These are phyloP conservation scores for Boletus subcaerulescens DNA, from an alignment of 768 basidiomycete genomes.

Conservation along the genomic window DNA sequence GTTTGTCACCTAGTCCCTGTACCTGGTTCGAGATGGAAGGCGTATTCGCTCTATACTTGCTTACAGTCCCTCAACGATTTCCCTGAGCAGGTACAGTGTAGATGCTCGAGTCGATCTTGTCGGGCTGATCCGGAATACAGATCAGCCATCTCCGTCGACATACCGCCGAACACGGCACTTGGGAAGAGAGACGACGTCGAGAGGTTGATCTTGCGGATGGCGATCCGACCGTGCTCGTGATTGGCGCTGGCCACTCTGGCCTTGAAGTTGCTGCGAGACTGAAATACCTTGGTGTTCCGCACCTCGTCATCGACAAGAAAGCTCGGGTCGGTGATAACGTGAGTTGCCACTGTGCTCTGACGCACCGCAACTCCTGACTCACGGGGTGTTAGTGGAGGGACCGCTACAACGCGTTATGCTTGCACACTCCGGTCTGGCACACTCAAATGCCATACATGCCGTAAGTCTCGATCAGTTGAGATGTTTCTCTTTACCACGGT, in stretches of 20 bases:
- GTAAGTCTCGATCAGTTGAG: conserved; percentile 28
- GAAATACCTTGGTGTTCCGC: conserved; percentile 52
- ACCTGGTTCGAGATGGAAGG: conserved; percentile 50
- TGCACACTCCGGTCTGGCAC: conserved; percentile 54
- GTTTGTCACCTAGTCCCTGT: conserved; percentile 52
- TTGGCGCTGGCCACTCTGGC: conserved; percentile 69
- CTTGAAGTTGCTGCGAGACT: conserved; percentile 65
- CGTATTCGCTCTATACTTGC: conserved; percentile 56
- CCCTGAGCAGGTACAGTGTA: conserved; percentile 26
- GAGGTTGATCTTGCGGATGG: conserved; percentile 38
- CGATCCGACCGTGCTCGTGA: conserved; percentile 56
- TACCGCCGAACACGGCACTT: conserved; percentile 29
- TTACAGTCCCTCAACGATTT: conserved; percentile 56
- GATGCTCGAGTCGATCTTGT: background rate
- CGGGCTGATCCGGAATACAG: background rate
- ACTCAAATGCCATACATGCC: conserved; percentile 56
- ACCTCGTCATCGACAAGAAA: conserved; percentile 56
- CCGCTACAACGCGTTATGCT: conserved; percentile 54
- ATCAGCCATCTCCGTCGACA: background rate
- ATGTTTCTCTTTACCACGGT: background rate
- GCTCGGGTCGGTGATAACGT: conserved; percentile 48
- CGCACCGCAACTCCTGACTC: background rate
- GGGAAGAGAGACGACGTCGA: conserved; percentile 38
- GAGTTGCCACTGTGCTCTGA: background rate
- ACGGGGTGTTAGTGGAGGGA: conserved; percentile 43